phyloP scores from a whole-genome alignment of 306 rosid genomes.

The Oemleria cerasiformis region DNA sequence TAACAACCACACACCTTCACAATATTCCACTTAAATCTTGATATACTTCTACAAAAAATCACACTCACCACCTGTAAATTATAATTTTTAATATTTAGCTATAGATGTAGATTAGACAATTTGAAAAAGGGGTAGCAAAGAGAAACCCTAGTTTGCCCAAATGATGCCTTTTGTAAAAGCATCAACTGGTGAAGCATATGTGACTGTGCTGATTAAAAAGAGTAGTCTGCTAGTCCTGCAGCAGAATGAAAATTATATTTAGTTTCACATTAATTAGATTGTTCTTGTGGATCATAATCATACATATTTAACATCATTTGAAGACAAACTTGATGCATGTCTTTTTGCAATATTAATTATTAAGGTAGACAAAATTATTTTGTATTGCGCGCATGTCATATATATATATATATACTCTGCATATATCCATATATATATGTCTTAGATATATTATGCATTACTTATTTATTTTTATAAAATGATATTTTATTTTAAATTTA shows the following conservation, averaged over 20 bases:
- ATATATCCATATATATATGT: no score
- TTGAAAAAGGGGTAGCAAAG: neutral
- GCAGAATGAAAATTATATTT: neutral
- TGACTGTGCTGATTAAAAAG: neutral
- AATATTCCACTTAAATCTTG: no score
- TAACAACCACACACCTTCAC: no score
- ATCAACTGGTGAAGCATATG: neutral
- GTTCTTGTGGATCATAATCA: neutral
- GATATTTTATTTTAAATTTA: no score
- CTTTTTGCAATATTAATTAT: neutral
- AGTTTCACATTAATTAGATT: slow-evolving; percentile 18
- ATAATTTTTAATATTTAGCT: no score
- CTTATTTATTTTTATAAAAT: no score
- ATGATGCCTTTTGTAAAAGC: neutral
- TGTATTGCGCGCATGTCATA: neutral
- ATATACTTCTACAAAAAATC: no score
- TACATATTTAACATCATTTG: neutral
- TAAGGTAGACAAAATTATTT: slow-evolving; percentile 1
- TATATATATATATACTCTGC: neutral
- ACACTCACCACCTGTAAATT: no score
- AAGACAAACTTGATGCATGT: neutral
- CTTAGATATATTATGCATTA: no score
- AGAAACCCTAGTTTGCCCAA: neutral
- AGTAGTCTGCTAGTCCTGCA: neutral
- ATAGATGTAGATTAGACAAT: no score